These are phyloP conservation scores for Henningerozyma blattae DNA, from an alignment of 805 yeast species.

Conservation along the genomic window DNA sequence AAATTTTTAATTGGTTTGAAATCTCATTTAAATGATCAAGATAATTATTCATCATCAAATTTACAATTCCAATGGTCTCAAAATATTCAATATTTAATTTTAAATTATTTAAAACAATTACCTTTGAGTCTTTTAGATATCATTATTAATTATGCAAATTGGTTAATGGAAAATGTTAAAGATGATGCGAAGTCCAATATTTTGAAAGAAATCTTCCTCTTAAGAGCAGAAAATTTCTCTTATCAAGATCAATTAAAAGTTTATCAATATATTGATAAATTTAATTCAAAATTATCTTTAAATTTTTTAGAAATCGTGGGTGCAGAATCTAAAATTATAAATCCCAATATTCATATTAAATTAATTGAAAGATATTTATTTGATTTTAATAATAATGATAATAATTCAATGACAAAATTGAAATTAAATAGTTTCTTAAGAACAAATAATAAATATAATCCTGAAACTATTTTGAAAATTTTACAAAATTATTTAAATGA, in stretches of 20 bases:
- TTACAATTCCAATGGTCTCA: no score
- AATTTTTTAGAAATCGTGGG: slow-evolving; percentile 41
- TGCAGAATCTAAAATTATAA: slow-evolving; percentile 26
- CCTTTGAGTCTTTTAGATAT: slow-evolving; percentile 36
- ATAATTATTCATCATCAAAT: no score
- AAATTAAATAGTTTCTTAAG: slow-evolving; percentile 28
- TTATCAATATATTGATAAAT: slow-evolving; percentile 34
- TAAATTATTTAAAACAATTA: slow-evolving; percentile 48
- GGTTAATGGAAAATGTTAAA: slow-evolving; percentile 31
- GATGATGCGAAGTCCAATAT: slow-evolving; percentile 13
- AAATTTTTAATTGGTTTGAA: slow-evolving; percentile 33
- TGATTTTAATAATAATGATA: slow-evolving; percentile 10
- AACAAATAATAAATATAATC: slow-evolving; percentile 27
- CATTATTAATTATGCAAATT: slow-evolving; percentile 43
- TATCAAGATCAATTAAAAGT: slow-evolving; percentile 43
- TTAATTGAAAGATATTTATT: slow-evolving; percentile 35
- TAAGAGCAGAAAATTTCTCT: slow-evolving; percentile 48
- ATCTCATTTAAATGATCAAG: slow-evolving; percentile 2
- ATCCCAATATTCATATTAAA: slow-evolving; percentile 30
- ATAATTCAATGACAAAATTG: slow-evolving; percentile 8
- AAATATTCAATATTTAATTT: slow-evolving; percentile 11
- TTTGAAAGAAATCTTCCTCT: slow-evolving; percentile 47
- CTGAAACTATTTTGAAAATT: slow-evolving; percentile 24
- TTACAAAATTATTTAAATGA: slow-evolving; percentile 4
- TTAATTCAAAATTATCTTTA: slow-evolving; percentile 22